These are phyloP conservation scores for Citrullus colocynthis DNA, from an alignment of 306 rosid species.

Conservation along the genomic window DNA sequence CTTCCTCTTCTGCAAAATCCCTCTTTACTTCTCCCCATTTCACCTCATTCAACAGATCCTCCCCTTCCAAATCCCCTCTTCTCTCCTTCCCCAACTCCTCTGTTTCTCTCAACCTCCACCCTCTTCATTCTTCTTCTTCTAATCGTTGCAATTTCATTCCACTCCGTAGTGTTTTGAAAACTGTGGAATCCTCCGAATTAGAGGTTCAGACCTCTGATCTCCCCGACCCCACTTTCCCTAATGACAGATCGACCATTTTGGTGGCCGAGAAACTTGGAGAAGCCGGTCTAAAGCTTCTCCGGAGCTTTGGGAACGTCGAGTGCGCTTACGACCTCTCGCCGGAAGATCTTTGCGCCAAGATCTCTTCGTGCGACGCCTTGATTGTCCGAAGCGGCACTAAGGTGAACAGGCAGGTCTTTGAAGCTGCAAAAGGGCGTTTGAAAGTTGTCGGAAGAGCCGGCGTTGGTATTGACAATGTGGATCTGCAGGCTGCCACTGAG, in stretches of 20 bases:
- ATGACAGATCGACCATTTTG: conserved; percentile 33
- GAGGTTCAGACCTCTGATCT: background rate
- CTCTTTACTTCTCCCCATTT: conserved; percentile 6
- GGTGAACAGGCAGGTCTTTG: conserved; percentile 54
- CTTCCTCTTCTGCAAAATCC: conserved; percentile 34
- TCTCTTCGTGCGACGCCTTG: conserved; percentile 58
- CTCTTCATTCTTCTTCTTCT: background rate
- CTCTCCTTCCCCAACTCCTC: conserved; percentile 30
- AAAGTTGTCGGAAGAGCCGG: conserved; percentile 96
- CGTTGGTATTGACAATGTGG: conserved; percentile 88
- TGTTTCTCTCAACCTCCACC: conserved; percentile 14
- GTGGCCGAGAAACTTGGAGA: conserved; percentile 85
- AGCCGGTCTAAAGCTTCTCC: conserved; percentile 51
- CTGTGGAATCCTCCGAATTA: conserved; percentile 2
- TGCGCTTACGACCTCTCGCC: conserved; percentile 43
- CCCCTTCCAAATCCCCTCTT: conserved; percentile 10
- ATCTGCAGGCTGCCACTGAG: conserved; percentile 88
- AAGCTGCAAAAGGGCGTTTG: conserved; percentile 55
- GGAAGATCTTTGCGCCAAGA: conserved; percentile 53
- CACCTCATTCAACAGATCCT: background rate
- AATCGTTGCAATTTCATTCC: background rate
- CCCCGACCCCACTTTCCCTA: background rate
- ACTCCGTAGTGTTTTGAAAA: conserved; percentile 26
- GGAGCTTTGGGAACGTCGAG: conserved; percentile 46
- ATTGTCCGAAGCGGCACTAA: conserved; percentile 82